phyloP scores from a whole-genome alignment of 2,329 filamentous ascomycete genomes.

The Alternaria triticimaculans region DNA sequence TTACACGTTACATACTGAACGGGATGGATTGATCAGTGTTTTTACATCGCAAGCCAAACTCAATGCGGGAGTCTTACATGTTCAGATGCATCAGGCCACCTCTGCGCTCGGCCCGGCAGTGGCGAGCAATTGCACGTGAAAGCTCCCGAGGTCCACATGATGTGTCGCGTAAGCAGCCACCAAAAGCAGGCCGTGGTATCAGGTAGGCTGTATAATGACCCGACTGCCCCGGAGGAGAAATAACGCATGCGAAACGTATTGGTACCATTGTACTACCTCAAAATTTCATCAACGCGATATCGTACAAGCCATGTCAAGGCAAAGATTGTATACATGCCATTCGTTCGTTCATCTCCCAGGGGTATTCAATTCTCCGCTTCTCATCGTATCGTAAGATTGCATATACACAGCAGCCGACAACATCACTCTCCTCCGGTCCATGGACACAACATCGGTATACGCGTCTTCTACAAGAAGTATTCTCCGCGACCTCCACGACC shows the following conservation, averaged over 20 bases:
- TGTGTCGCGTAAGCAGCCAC: too few species aligned
- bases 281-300: neutral
- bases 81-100: too few species aligned
- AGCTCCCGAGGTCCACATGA: too few species aligned
- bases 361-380: constrained; percentile 26
- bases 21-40: too few species aligned
- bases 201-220: too few species aligned
- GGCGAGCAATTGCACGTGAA: too few species aligned
- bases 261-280: neutral
- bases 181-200: too few species aligned
- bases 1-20: too few species aligned
- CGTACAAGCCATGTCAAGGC: neutral
- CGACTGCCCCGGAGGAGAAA: too few species aligned
- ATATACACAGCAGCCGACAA: constrained; percentile 6
- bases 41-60: too few species aligned
- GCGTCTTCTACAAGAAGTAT: constrained; percentile 55
- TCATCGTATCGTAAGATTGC: constrained; percentile 16
- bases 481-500: constrained; percentile 60
- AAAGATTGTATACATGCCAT: neutral
- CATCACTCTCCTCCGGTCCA: neutral
- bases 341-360: constrained; percentile 12
- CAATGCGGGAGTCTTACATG: too few species aligned
- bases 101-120: too few species aligned
- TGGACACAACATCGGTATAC: neutral
- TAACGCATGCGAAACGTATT: neutral